phyloP scores from a whole-genome alignment of 305 asterid species.

The Fraxinus sp. region DNA sequence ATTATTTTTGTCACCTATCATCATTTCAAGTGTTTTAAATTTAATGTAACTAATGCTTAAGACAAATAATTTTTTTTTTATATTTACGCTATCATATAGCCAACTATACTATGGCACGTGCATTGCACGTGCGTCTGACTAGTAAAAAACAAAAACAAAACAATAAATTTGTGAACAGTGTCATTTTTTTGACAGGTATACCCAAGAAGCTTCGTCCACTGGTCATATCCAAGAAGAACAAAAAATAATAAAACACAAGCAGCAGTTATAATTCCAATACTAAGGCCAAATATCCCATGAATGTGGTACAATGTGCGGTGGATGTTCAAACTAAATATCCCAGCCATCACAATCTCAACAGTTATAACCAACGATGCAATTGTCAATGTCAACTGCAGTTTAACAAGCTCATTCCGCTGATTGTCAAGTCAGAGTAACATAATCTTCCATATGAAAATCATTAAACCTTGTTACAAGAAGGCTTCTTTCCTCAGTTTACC shows the following conservation, averaged over 20 bases:
- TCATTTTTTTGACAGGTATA: not conserved
- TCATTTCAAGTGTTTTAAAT: too few relatives aligned
- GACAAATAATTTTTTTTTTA: too few relatives aligned
- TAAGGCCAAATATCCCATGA: conserved; percentile 48
- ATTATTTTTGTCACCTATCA: too few relatives aligned
- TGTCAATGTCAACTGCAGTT: conserved; percentile 74
- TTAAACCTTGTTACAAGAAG: not conserved
- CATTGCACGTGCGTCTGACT: too few relatives aligned
- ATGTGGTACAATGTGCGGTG: conserved; percentile 44
- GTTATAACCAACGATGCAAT: conserved; percentile 74
- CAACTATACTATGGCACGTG: too few relatives aligned
- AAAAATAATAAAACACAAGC: conserved; percentile 35
- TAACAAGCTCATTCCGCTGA: conserved; percentile 75
- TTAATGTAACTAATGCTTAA: too few relatives aligned
- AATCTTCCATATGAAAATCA: not conserved
- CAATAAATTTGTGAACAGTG: not conserved
- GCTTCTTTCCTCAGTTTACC: not conserved
- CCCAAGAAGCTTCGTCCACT: conserved; percentile 42
- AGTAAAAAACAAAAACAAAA: not conserved
- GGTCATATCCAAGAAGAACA: conserved; percentile 9
- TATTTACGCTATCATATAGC: too few relatives aligned
- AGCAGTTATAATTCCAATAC: conserved; percentile 25
- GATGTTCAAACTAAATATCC: conserved; percentile 86
- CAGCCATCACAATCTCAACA: conserved; percentile 59
- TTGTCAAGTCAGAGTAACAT: not conserved